phyloP scores from a whole-genome alignment of 2,329 filamentous ascomycete species.

The Cadophora sp. region DNA sequence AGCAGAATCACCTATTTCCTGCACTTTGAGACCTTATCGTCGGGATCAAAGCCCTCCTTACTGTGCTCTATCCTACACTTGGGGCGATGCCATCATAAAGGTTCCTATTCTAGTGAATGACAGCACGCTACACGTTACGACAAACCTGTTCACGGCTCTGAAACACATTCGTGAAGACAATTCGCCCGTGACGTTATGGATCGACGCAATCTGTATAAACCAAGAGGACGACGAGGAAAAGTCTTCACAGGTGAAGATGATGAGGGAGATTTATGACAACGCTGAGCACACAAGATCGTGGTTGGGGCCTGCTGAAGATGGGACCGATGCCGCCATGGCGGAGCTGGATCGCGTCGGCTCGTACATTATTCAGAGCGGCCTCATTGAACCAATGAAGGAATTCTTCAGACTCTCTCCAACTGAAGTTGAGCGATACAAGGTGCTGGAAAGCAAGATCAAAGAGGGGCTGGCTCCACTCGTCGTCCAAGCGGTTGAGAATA shows the following conservation, averaged over 20 bases:
- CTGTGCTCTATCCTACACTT: slow-evolving; percentile 40
- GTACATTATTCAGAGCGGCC: neutral
- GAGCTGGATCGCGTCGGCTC: neutral
- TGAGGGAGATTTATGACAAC: slow-evolving; percentile 24
- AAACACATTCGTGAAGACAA: slow-evolving; percentile 17
- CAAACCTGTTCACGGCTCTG: slow-evolving; percentile 24
- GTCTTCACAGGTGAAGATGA: slow-evolving; percentile 22
- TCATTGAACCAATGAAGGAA: slow-evolving; percentile 10
- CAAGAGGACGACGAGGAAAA: slow-evolving; percentile 26
- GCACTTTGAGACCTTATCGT: neutral
- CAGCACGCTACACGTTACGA: slow-evolving; percentile 12
- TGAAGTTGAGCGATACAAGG: neutral
- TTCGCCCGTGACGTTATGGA: slow-evolving; percentile 21
- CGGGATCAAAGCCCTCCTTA: slow-evolving; percentile 19
- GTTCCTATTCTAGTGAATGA: slow-evolving; percentile 34
- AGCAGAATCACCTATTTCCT: neutral
- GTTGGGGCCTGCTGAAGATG: slow-evolving; percentile 21
- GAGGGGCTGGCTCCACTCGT: neutral
- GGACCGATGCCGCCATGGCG: slow-evolving; percentile 4
- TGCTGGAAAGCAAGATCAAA: neutral
- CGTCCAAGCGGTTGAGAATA: neutral
- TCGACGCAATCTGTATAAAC: slow-evolving; percentile 33
- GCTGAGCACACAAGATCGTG: slow-evolving; percentile 23
- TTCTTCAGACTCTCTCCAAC: slow-evolving; percentile 1
- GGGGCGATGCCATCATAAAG: slow-evolving; percentile 32